These are phyloP conservation scores for Podospora australis DNA, from an alignment of 495 filamentous ascomycete genomes.

Conservation along the genomic window DNA sequence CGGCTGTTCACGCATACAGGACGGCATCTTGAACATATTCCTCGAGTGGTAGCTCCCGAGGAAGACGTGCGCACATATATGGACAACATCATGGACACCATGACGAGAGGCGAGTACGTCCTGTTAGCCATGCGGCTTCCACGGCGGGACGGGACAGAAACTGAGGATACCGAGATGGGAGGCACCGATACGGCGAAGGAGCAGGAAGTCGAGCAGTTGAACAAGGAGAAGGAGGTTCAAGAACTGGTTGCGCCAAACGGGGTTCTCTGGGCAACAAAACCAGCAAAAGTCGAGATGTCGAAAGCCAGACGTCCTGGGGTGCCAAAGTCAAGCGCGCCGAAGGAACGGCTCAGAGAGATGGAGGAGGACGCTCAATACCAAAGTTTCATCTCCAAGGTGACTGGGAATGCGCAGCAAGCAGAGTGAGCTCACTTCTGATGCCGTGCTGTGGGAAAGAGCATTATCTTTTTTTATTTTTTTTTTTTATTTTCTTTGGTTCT, in stretches of 20 bases:
- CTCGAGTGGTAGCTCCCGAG: slow-evolving; percentile 66
- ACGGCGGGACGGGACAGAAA: slow-evolving; percentile 31
- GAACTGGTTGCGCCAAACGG: slow-evolving; percentile 12
- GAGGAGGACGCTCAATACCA: not conserved
- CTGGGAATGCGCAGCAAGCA: not conserved
- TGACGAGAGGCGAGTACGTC: slow-evolving; percentile 63
- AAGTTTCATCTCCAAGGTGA: not conserved
- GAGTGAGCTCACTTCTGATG: too few relatives aligned
- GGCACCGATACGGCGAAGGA: slow-evolving; percentile 15
- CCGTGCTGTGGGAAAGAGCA: too few relatives aligned
- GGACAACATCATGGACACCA: slow-evolving; percentile 73
- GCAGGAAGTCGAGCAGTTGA: slow-evolving; percentile 14
- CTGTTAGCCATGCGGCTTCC: slow-evolving; percentile 62
- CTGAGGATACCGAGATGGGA: slow-evolving; percentile 3
- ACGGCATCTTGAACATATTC: slow-evolving; percentile 64
- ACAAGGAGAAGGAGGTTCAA: slow-evolving; percentile 2
- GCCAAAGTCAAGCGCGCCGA: slow-evolving; percentile 13
- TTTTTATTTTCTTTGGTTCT: too few relatives aligned
- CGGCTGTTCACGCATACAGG: slow-evolving; percentile 58
- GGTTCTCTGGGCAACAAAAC: slow-evolving; percentile 38
- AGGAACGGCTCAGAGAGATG: not conserved
- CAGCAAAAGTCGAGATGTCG: slow-evolving; percentile 19
- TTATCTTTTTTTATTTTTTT: too few relatives aligned
- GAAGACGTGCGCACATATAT: slow-evolving; percentile 78
- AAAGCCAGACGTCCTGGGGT: slow-evolving; percentile 27